Conservation (phyloP, 176 grass and related monocot genomes). For the Aegilops bicornis region DNA sequence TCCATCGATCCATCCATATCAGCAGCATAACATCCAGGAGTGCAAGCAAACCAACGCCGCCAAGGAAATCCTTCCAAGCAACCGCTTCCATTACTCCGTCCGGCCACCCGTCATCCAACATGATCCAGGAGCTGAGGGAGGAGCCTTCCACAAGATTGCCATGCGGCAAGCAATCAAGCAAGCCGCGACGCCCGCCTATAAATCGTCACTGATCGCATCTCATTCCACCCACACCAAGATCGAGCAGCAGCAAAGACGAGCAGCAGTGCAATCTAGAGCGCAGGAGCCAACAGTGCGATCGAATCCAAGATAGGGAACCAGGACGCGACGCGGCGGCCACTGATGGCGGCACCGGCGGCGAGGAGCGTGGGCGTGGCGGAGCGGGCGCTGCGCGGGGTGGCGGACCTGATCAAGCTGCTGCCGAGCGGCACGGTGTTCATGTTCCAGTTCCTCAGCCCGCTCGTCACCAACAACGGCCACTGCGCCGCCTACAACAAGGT, state of each 20-base stretch:
- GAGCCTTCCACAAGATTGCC: conserved; percentile 2
- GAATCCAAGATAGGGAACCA: not conserved
- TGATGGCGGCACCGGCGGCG: conserved; percentile 31
- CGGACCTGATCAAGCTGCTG: conserved; percentile 82
- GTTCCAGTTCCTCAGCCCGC: conserved; percentile 73
- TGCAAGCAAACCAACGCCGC: conserved; percentile 45
- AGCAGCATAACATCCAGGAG: conserved; percentile 27
- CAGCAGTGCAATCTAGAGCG: not conserved
- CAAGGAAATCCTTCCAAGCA: conserved; percentile 48
- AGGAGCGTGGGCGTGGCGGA: conserved; percentile 33
- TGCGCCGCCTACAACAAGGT: conserved; percentile 49
- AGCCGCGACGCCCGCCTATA: conserved; percentile 4
- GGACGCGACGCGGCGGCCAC: not conserved
- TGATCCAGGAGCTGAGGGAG: not conserved
- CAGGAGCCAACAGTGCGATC: not conserved
- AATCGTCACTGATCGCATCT: conserved; percentile 3
- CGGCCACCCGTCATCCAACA: not conserved
- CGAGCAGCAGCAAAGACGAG: not conserved
- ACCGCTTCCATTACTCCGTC: conserved; percentile 13
- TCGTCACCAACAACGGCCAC: conserved; percentile 69
- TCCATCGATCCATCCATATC: not conserved
- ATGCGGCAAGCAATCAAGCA: not conserved
- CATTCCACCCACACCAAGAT: not conserved
- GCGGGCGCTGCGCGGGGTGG: conserved; percentile 42
- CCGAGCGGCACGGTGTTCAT: conserved; percentile 79